A percentile compares a stretch with the other conserved stretches of the same genome.
These are phyloP conservation scores for Bretziella fagacearum DNA, from an alignment of 2,329 filamentous ascomycete species.

Conservation along the genomic window DNA sequence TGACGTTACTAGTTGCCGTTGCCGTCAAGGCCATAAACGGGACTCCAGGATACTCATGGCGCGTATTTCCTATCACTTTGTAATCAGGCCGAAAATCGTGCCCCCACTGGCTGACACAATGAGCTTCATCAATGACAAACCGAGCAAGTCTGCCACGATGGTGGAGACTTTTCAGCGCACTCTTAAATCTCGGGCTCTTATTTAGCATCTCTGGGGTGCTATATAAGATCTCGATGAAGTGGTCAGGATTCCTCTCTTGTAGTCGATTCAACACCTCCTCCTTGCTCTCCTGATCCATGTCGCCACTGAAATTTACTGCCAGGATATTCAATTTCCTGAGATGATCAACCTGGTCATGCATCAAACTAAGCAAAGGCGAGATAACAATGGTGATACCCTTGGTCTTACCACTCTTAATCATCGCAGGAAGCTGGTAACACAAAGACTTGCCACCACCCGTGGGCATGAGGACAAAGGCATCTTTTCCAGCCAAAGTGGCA, in stretches of 20 bases:
- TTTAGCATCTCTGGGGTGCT: conserved; percentile 94
- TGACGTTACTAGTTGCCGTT: conserved; percentile 86
- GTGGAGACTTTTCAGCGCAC: conserved; percentile 51
- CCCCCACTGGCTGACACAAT: conserved; percentile 98
- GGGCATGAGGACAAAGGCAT: conserved; percentile 93
- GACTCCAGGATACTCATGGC: conserved; percentile 55
- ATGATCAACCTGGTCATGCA: conserved; percentile 92
- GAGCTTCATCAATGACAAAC: conserved; percentile 95
- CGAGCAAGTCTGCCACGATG: conserved; percentile 57
- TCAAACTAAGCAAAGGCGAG: conserved; percentile 85
- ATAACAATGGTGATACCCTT: conserved; percentile 80
- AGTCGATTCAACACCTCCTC: conserved; percentile 49
- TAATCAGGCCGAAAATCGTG: conserved; percentile 97
- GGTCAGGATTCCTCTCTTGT: conserved; percentile 47
- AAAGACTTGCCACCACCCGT: conserved; percentile 94
- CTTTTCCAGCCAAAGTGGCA: conserved; percentile 68
- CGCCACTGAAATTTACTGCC: conserved; percentile 68
- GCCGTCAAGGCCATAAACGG: conserved; percentile 92
- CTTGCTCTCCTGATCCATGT: conserved; percentile 46
- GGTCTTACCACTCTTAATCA: conserved; percentile 66
- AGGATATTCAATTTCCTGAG: conserved; percentile 57
- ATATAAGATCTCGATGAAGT: conserved; percentile 73
- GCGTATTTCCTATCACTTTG: conserved; percentile 63
- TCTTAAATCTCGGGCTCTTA: conserved; percentile 55
- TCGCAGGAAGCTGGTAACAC: conserved; percentile 86